A percentile compares a stretch with the other conserved stretches of the same genome.
Evolutionary conservation across 257 asterid species (phyloP).

Genomic region (Craterostigma plantagineum): DNA sequence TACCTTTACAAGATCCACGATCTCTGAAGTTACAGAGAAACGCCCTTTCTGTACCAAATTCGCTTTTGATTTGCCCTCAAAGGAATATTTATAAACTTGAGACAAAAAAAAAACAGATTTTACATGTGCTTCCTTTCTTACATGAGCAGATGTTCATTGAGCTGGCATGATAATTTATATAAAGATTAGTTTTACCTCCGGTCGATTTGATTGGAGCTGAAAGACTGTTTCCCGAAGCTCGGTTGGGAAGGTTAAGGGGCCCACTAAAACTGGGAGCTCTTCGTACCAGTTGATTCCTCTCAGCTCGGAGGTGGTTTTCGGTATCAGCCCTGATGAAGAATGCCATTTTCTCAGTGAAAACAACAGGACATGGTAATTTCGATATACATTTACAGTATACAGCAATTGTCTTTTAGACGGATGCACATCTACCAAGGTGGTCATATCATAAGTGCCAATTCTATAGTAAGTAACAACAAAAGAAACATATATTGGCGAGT

Average conservation of each 20-base stretch:
- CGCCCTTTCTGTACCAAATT: constrained; percentile 97
- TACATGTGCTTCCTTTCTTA: constrained; percentile 5
- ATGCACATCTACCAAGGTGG: too few relatives aligned
- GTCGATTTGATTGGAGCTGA: constrained; percentile 94
- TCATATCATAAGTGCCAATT: too few relatives aligned
- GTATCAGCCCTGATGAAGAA: constrained; percentile 41
- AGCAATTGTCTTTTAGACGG: too few relatives aligned
- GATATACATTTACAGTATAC: constrained; percentile 1
- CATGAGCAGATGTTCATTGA: constrained; percentile 4
- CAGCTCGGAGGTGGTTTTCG: constrained; percentile 44
- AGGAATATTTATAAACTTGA: constrained; percentile 63
- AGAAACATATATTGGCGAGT: too few relatives aligned
- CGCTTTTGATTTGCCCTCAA: constrained; percentile 73
- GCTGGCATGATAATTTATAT: constrained; percentile 9
- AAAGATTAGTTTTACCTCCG: constrained; percentile 41
- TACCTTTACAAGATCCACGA: constrained; percentile 96
- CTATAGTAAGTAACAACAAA: too few relatives aligned
- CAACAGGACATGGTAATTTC: constrained; percentile 10
- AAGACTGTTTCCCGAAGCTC: constrained; percentile 96
- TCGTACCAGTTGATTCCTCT: constrained; percentile 43
- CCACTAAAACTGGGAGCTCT: constrained; percentile 93
- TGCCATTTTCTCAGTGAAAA: constrained; percentile 5
- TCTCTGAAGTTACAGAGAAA: constrained; percentile 96
- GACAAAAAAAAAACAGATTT: constrained; percentile 2
- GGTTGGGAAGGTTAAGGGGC: constrained; percentile 81